Base-by-base conservation (phyloP, 352 stramenopile species). In the Pythium guiyangense region DNA sequence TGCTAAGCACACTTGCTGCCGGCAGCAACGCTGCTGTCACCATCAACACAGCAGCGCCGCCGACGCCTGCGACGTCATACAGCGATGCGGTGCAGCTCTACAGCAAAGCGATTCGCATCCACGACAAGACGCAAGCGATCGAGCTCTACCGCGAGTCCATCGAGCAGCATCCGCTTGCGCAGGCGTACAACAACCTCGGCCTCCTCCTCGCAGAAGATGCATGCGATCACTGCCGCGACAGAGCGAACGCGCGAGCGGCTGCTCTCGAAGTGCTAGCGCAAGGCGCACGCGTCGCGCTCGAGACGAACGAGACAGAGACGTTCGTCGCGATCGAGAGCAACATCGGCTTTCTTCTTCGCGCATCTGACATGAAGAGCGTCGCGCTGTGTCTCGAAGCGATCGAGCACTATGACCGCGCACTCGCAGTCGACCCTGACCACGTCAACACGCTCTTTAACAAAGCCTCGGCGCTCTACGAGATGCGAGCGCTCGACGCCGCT, bases 171-270 rank as follows among this genome's bases (percentile, higher is more conserved):
- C 66, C 71, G 34, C 63, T 90, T 25, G 65, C 74, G 5, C 66
- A 60, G 6, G 73, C 84, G n/a, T 88, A 87, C 64, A 93, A 94
- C 59, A 94, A 95, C 64, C 54, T 95, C 10, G 86, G 69, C 0
- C 83, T 90, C 64, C 52, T 92, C 25, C 29, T 89, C 9, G 71
- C 67, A 18, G 54, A 77, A 1, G n/a, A 25, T 3, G 50, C 39
- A n/a, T 44, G 60, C 1, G 39, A 52, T 5, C 8, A 9, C 34
- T 17, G 49, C 29, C 31, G 48, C 48, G 20, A 43, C 11, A 29
- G 10, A 2, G 18, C 10, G 6, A 52, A 70, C 53, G 43, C 31
- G 49, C 56, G 71, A 6, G 62, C 76, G 39, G 6, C n/a, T 47
- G 75, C 79, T 15, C 11, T 85, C 6, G 52, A 56, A 17, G 48